Evolutionary conservation across 208 protist species (phyloP).

Genomic region (Trypanosoma rangeli): DNA sequence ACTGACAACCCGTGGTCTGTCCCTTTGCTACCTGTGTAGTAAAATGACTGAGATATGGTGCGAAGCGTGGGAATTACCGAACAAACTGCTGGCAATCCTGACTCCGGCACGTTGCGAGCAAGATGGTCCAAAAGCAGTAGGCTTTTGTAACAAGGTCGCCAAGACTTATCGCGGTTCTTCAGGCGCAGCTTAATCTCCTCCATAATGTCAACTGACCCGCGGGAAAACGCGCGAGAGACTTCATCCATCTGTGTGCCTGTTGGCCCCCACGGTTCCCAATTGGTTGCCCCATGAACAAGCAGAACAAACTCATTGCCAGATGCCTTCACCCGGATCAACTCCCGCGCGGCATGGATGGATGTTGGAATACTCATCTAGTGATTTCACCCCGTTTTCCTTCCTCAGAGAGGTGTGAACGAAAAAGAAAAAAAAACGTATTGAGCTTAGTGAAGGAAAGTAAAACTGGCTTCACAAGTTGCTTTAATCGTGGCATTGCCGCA

Average conservation of each 20-base stretch:
- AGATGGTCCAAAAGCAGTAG: constrained; percentile 88
- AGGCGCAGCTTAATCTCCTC: constrained; percentile 79
- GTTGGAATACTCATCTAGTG: constrained; percentile 27
- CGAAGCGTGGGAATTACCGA: constrained; percentile 65
- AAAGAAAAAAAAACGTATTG: neutral
- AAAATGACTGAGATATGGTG: constrained; percentile 75
- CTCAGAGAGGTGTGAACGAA: neutral
- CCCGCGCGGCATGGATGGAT: constrained; percentile 45
- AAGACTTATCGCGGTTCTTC: constrained; percentile 82
- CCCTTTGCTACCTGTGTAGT: constrained; percentile 85
- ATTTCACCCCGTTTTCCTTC: neutral
- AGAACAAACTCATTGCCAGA: constrained; percentile 65
- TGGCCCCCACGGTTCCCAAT: constrained; percentile 89
- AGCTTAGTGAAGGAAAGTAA: neutral
- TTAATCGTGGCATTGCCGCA: no score
- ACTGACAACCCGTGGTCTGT: constrained; percentile 89
- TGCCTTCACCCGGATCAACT: constrained; percentile 82
- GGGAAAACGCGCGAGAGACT: constrained; percentile 69
- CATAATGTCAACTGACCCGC: constrained; percentile 67
- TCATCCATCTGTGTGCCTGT: constrained; percentile 88
- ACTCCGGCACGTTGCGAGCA: constrained; percentile 65
- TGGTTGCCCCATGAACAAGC: constrained; percentile 81
- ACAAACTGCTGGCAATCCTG: constrained; percentile 69
- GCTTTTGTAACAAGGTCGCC: constrained; percentile 87
- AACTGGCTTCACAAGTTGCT: no score